Base-by-base conservation (phyloP, 2,329 filamentous ascomycete species). In the Ceratocystis variospora region DNA sequence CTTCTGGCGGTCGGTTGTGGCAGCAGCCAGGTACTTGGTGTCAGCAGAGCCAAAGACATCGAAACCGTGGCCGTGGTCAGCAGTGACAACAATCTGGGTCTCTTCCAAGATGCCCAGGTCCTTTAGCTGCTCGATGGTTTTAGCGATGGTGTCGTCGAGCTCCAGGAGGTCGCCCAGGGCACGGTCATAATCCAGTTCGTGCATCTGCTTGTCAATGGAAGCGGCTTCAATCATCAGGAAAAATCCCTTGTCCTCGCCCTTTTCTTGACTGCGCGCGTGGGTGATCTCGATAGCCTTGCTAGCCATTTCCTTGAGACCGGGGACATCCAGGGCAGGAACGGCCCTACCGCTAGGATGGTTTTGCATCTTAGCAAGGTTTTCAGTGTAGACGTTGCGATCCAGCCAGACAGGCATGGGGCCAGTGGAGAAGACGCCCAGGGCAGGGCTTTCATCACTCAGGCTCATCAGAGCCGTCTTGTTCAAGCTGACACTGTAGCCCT, bases 171-270 rank as follows among this genome's bases (percentile, higher is more conserved):
- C 90, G 65, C 88, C 90, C 0, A 95, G 84, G 0, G 90, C 88
- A 65, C 90, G 88, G 76, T 94, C 88, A 74, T 94, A 94, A 77
- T 94, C 90, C 22, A 94, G 82, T 1, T 79, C 75, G 77, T 95
- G 90, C 89, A 95, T 94, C 80, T 90, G 87, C 80, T 95, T 95
- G 77, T 94, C 90, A 71, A 95, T 88, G 1, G 85, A 89, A 17
- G 90, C 90, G 31, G 87, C 90, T 75, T 95, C 90, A 12, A 86
- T 85, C 89, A 95, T 94, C 72, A 95, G 80, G 80, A 94, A 90
- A 82, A 88, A 95, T 5, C 90, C 90, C 37, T 41, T 41, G 68
- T 88, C 81, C 67, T 87, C 81, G 44, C 81, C 81, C 3, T 41
- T 41, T 15, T 41, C 37, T 41, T 41, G 10, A 33, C 85, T 84